phyloP scores from a whole-genome alignment of 192 early-diverging fungal genomes.

The Backusella parvicylindrica region DNA sequence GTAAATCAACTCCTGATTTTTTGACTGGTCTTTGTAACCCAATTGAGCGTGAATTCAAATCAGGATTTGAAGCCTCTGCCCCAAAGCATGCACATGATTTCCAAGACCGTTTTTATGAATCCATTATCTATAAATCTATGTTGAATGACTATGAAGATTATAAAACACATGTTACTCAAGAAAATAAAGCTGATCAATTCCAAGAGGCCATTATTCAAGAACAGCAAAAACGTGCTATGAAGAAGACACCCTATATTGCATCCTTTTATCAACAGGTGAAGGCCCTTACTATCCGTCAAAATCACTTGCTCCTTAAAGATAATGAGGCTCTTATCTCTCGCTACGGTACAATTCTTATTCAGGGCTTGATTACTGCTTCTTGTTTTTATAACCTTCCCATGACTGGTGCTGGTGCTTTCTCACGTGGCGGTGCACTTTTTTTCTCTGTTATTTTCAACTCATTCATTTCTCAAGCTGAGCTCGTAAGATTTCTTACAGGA shows the following conservation, averaged over 20 bases:
- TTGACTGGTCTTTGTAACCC: conserved; percentile 67
- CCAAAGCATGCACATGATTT: conserved; percentile 64
- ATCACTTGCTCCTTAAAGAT: conserved; percentile 58
- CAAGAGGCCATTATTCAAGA: conserved; percentile 50
- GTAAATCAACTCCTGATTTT: conserved; percentile 73
- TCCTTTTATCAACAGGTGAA: conserved; percentile 62
- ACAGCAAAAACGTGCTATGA: conserved; percentile 48
- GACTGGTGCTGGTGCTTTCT: conserved; percentile 63
- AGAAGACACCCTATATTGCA: conserved; percentile 58
- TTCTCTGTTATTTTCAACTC: conserved; percentile 53
- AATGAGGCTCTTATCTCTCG: conserved; percentile 49
- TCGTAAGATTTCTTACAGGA: conserved; percentile 68
- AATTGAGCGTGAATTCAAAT: conserved; percentile 43
- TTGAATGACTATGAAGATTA: conserved; percentile 43
- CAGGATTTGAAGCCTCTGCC: conserved; percentile 51
- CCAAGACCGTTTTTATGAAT: conserved; percentile 49
- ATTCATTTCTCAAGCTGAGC: conserved; percentile 63
- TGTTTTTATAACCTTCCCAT: conserved; percentile 61
- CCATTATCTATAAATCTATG: conserved; percentile 35
- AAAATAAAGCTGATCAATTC: conserved; percentile 30
- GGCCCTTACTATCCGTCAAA: conserved; percentile 57
- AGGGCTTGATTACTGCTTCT: conserved; percentile 70
- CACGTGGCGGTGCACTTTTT: conserved; percentile 76
- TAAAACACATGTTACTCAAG: conserved; percentile 21
- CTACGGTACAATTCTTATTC: conserved; percentile 46